A percentile compares a stretch with the other conserved stretches of the same genome.
phyloP scores from a whole-genome alignment of 2,329 filamentous ascomycete genomes.

The Lanzia echinophila region DNA sequence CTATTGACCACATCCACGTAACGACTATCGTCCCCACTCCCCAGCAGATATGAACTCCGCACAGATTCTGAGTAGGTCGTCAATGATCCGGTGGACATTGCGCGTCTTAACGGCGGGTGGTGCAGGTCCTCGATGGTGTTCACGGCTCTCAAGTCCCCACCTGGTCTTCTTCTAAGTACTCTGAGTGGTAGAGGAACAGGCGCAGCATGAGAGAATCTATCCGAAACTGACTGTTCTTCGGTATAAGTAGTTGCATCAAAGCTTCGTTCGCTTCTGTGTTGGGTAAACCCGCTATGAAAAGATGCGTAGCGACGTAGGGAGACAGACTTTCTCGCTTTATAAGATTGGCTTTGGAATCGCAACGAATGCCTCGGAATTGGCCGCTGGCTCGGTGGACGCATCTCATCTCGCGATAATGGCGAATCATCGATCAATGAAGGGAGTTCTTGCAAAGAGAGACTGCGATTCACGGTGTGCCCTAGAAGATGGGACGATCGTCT shows the following conservation, averaged over 20 bases:
- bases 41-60: constrained; percentile 46
- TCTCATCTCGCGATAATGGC: constrained; percentile 19
- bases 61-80: constrained; percentile 55
- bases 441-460: constrained; percentile 30
- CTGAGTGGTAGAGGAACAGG: constrained; percentile 48
- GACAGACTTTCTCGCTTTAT: constrained; percentile 44
- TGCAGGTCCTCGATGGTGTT: constrained; percentile 59
- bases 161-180: constrained; percentile 64
- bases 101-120: constrained; percentile 41
- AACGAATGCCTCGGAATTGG: constrained; percentile 18
- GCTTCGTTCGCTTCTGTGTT: constrained; percentile 47
- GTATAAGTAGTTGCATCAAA: constrained; percentile 55
- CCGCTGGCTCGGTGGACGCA: constrained; percentile 20
- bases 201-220: constrained; percentile 39
- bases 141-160: constrained; percentile 66
- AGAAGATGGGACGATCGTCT: constrained; percentile 50
- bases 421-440: constrained; percentile 25
- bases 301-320: constrained; percentile 53
- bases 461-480: constrained; percentile 32
- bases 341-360: constrained; percentile 23
- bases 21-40: constrained; percentile 35
- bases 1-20: constrained; percentile 41
- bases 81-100: constrained; percentile 52
- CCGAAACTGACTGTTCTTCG: constrained; percentile 40
- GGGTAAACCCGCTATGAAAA: constrained; percentile 48